A percentile compares a stretch with the other conserved stretches of the same genome.
Conservation (phyloP, 495 filamentous ascomycete genomes). For the Trichoderma gamsii region DNA sequence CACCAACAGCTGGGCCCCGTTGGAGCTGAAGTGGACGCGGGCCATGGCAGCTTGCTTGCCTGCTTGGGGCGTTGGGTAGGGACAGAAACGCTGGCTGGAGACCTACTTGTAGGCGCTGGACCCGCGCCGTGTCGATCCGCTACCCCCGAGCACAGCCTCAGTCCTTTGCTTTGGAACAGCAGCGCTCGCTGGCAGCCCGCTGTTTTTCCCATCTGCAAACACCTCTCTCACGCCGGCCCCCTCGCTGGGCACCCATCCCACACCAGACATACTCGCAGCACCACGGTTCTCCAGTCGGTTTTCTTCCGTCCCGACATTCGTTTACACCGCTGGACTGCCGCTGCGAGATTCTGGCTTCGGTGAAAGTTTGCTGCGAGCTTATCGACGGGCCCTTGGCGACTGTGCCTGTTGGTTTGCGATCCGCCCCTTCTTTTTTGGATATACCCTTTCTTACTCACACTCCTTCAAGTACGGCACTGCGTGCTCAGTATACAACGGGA, state of each 20-base stretch:
- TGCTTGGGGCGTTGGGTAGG: no score
- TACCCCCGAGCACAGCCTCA: slow-evolving; percentile 12
- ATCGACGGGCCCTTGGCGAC: neutral
- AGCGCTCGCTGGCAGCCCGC: neutral
- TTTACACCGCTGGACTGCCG: neutral
- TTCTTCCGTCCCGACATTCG: neutral
- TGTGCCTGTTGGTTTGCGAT: neutral
- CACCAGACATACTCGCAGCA: neutral
- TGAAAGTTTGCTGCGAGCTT: neutral
- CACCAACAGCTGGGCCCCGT: no score
- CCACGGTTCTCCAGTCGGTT: neutral
- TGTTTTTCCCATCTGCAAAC: neutral
- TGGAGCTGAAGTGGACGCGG: no score
- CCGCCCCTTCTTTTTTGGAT: neutral
- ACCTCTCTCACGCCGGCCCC: neutral
- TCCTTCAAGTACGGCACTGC: neutral
- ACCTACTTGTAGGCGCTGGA: neutral
- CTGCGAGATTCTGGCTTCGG: neutral
- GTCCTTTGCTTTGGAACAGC: neutral
- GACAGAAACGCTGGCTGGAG: neutral
- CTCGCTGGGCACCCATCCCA: neutral
- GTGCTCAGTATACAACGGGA: neutral
- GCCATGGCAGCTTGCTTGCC: no score
- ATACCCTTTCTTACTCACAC: neutral
- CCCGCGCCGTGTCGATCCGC: slow-evolving; percentile 11